Base-by-base conservation (phyloP, 176 grass and related monocot genomes). In the Rhynchospora tenuis region DNA sequence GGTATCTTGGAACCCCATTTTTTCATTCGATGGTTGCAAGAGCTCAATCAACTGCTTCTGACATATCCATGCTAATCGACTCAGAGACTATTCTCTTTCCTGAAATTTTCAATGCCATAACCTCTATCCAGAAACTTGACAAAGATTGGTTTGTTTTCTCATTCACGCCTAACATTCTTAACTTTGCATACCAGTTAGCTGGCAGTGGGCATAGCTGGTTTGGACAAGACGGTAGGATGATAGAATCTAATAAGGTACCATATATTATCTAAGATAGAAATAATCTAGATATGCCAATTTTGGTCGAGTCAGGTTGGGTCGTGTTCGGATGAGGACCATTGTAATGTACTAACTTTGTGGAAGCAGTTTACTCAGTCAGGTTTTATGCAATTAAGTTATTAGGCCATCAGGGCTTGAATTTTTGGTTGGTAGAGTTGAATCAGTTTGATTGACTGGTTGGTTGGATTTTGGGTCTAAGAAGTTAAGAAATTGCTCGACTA, bases 1-100 rank as follows among this genome's bases (percentile, higher is more conserved):
- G 95, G 92, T 98, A 95, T 89, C 81, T 80, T 33, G 90, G 86
- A 42, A 89, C 78, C 10, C 95, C 92, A 7, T 91, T 95, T 86
- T 98, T 95, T 72, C 92, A 95, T 86, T 98, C 91, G 26, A 93
- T 93, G 63, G 57, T 98, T 45, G 87, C 89, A 15, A 93, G 88
- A 69, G 85, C 89, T 17, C 92, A 95, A 65, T 60, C 87, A 62
- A 29, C 85, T 43, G 70, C 48, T 85, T 83, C 92, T 42, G 90
- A 85, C n/a, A 84, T 98, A 42, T 87, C 86, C 79, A 57, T 95
- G 65, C 86, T 98, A 24, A 80, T 90, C 26, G 88, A 95, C 27
- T 76, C 95, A 27, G 88, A 93, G 73, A 91, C 63, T 9, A 27
- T 91, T 87, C 86, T 95, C 20, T 85, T 91, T 19, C 88, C 91